Conservation (phyloP, 306 rosid species). For the Ceratonia siliqua region DNA sequence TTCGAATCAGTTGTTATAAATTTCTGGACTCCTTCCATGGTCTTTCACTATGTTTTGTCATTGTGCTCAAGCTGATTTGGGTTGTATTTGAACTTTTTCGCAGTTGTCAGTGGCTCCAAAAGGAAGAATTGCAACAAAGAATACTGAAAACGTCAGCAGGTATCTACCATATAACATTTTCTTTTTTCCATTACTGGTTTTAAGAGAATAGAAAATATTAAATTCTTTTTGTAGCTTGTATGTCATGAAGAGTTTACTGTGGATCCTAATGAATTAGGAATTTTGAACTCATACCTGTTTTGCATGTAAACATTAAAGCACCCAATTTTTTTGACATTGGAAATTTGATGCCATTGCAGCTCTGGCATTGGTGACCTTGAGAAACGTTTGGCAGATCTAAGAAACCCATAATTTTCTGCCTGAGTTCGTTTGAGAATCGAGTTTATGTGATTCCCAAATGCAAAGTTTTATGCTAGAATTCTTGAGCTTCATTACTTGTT, state of each 20-base stretch:
- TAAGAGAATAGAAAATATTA: background rate
- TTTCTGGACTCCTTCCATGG: background rate
- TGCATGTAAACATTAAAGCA: background rate
- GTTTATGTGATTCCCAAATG: background rate
- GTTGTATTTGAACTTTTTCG: conserved; percentile 35
- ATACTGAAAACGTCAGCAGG: conserved; percentile 77
- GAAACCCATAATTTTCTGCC: conserved; percentile 58
- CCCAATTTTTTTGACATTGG: conserved; percentile 5
- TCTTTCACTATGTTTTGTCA: background rate
- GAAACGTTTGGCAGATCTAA: conserved; percentile 89
- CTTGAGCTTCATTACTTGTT: background rate
- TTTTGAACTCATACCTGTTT: background rate
- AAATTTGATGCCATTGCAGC: conserved; percentile 55
- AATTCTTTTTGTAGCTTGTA: background rate
- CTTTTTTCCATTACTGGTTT: background rate
- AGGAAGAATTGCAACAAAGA: conserved; percentile 78
- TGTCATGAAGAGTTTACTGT: conserved; percentile 2
- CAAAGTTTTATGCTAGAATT: conserved; percentile 12
- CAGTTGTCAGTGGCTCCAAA: conserved; percentile 96
- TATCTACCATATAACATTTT: conserved; percentile 31
- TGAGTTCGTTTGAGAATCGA: no score
- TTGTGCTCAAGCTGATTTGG: conserved; percentile 44
- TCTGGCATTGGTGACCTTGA: conserved; percentile 77
- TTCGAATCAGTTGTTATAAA: conserved; percentile 36
- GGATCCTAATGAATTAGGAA: background rate